phyloP scores from a whole-genome alignment of 2,329 filamentous ascomycete species.

The Talaromyces sp. region DNA sequence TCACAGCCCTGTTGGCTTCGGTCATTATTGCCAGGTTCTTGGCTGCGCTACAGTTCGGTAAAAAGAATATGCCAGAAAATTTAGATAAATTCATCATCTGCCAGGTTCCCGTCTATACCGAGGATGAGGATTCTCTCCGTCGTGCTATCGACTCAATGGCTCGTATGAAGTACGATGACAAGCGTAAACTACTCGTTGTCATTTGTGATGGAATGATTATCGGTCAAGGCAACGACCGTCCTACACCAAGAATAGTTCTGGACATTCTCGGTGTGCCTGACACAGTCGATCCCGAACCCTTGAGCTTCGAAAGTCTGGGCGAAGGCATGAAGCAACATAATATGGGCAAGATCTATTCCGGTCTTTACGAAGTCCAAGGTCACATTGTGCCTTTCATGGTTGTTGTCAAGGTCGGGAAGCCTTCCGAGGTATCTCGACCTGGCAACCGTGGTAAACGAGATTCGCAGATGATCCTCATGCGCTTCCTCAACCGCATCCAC shows the following conservation, averaged over 20 bases:
- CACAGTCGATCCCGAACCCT: constrained; percentile 85
- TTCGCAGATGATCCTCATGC: constrained; percentile 97
- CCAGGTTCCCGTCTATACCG: constrained; percentile 95
- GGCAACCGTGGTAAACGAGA: constrained; percentile 99
- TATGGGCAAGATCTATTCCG: constrained; percentile 98
- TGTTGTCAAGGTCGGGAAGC: constrained; percentile 89
- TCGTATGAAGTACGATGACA: constrained; percentile 95
- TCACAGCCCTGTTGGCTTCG: constrained; percentile 72
- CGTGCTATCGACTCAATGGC: constrained; percentile 96
- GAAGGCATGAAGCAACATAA: constrained; percentile 98
- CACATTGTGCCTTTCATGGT: constrained; percentile 98
- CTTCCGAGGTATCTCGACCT: constrained; percentile 68
- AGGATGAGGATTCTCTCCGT: constrained; percentile 94
- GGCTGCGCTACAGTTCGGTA: constrained; percentile 88
- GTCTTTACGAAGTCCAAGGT: constrained; percentile 93
- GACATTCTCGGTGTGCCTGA: constrained; percentile 96
- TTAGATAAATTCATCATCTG: constrained; percentile 98
- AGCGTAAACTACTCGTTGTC: constrained; percentile 89
- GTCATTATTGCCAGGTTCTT: constrained; percentile 96
- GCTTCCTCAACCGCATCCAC: constrained; percentile 97
- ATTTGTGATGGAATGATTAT: constrained; percentile 99
- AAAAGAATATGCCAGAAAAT: constrained; percentile 88
- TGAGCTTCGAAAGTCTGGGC: constrained; percentile 94
- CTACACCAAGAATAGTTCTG: constrained; percentile 90
- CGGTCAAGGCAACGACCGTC: constrained; percentile 93